phyloP scores from a whole-genome alignment of 164 flowering plant species.

The Tetrastigma voinierianum region DNA sequence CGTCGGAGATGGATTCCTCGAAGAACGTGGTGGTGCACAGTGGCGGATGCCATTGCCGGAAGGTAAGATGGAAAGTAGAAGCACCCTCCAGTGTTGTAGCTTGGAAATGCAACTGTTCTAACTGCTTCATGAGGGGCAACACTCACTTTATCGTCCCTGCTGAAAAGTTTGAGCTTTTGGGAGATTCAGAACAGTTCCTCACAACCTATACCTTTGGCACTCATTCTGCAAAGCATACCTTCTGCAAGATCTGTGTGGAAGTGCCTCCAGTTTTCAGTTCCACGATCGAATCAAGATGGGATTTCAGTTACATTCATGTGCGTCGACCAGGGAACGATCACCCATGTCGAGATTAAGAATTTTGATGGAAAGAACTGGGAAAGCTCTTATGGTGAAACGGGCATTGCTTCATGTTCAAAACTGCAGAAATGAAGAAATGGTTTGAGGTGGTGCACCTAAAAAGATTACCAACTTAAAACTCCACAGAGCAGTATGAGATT shows the following conservation, averaged over 20 bases:
- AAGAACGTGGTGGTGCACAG: slow-evolving; percentile 42
- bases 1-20: slow-evolving; percentile 26
- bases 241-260: slow-evolving; percentile 89
- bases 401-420: slow-evolving; percentile 62
- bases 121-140: slow-evolving; percentile 83
- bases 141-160: slow-evolving; percentile 75
- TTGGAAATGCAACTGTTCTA: slow-evolving; percentile 83
- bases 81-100: slow-evolving; percentile 63
- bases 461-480: no score
- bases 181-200: slow-evolving; percentile 54
- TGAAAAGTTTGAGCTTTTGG: slow-evolving; percentile 51
- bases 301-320: slow-evolving; percentile 60
- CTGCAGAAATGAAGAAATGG: not conserved
- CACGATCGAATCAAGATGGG: slow-evolving; percentile 85
- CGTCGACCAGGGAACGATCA: slow-evolving; percentile 73
- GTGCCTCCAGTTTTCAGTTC: slow-evolving; percentile 80
- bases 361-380: slow-evolving; percentile 88
- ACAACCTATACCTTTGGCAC: slow-evolving; percentile 90
- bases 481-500: no score
- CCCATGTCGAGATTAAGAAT: slow-evolving; percentile 60
- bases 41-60: slow-evolving; percentile 89
- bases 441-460: no score
- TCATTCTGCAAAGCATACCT: slow-evolving; percentile 81
- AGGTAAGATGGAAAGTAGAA: slow-evolving; percentile 70
- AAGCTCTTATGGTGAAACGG: slow-evolving; percentile 32